A percentile compares a stretch with the other conserved stretches of the same genome.
These are phyloP conservation scores for Cytospora leucostoma DNA, from an alignment of 2,329 filamentous ascomycete species.

Conservation along the genomic window DNA sequence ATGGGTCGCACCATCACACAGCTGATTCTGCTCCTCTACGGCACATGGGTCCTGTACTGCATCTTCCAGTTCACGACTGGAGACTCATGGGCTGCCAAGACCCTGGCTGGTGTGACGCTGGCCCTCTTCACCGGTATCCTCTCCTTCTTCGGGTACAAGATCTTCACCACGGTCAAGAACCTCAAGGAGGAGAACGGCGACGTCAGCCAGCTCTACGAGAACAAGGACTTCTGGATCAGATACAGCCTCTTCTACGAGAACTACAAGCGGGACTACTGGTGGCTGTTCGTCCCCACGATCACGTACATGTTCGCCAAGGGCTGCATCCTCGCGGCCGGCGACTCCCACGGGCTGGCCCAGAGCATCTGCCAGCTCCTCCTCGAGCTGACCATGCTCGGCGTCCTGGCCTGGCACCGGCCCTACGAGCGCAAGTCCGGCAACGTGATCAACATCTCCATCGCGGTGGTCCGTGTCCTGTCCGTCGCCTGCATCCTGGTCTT, in stretches of 20 bases:
- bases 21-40: slow-evolving; percentile 87
- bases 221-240: slow-evolving; percentile 89
- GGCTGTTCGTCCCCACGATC: slow-evolving; percentile 89
- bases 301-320: slow-evolving; percentile 90
- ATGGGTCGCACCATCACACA: slow-evolving; percentile 87
- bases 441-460: slow-evolving; percentile 91
- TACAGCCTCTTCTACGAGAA: slow-evolving; percentile 97
- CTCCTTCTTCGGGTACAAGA: slow-evolving; percentile 81
- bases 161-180: slow-evolving; percentile 72
- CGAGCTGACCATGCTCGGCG: slow-evolving; percentile 74
- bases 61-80: slow-evolving; percentile 92
- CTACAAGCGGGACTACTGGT: slow-evolving; percentile 95
- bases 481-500: slow-evolving; percentile 89
- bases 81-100: slow-evolving; percentile 91
- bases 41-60: slow-evolving; percentile 93
- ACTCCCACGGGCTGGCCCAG: slow-evolving; percentile 84
- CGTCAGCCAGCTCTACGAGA: slow-evolving; percentile 72
- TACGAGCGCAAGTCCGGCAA: slow-evolving; percentile 86
- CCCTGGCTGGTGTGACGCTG: slow-evolving; percentile 79
- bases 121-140: slow-evolving; percentile 78
- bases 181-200: slow-evolving; percentile 78
- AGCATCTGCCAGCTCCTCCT: slow-evolving; percentile 77
- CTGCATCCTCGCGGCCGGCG: slow-evolving; percentile 77
- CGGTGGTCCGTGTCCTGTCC: slow-evolving; percentile 84
- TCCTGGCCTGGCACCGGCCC: slow-evolving; percentile 83